Evolutionary conservation across 306 rosid species (phyloP), one percentile per base, ranked within the genome.

Genomic region (Glycyrrhiza uralensis): DNA sequence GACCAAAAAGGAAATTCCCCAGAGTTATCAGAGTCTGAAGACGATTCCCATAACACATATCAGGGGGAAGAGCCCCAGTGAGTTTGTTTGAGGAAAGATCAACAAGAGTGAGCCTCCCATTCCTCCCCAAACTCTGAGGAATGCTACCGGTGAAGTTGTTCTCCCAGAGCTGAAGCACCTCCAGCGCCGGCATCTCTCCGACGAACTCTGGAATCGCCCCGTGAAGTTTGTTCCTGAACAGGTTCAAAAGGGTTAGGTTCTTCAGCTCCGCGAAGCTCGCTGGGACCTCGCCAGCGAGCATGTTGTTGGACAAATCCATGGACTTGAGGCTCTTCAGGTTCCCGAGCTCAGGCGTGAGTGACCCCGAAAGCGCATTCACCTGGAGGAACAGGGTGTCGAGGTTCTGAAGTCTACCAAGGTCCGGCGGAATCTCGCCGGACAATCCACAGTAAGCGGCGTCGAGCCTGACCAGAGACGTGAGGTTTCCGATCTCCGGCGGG

Each of bases 111-210:
- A 93, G 94, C 83, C 50, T 91, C 4, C 98, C 97, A 38, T 93
- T 93, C 62, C 51, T 79, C 4, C 98, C 98, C 51, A 93, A 47
- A 22, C 83, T 78, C 74, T 58, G 86, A 7, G 98, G 98, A 74
- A 93, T 83, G 46, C 86, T 84, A 0, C 82, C 98, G 0, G 98
- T 93, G 87, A 93, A 90, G 81, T 93, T 93, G 75, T 93, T 93
- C 79, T 93, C 96, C 97, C 97, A 93, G 4, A 93, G 82, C 83
- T 91, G 98, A 61, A 93, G 38, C 0, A 93, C 98, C 75, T 93
- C 91, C 17, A 93, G 65, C 18, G 81, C 79, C 39, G 97, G 97
- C 36, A 91, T 58, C 32, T 79, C 94, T 1, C 96, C 98, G 5
- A 93, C 60, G 28, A 93, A 93, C 75, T 89, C 96, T 0, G 98